These are phyloP conservation scores for Pisolithus sp. DNA, from an alignment of 768 basidiomycete genomes.

Conservation along the genomic window DNA sequence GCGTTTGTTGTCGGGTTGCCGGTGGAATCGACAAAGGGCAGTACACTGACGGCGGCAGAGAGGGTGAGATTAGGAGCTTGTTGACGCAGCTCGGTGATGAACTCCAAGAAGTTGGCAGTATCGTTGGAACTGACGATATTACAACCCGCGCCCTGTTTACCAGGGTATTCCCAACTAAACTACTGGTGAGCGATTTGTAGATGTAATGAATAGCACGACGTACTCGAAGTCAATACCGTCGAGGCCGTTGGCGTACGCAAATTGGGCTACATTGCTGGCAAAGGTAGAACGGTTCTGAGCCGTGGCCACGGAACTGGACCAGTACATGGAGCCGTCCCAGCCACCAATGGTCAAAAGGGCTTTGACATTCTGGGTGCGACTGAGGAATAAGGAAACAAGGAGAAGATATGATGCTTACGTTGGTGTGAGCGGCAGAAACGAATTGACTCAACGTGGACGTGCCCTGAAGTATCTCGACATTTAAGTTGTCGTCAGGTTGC, in stretches of 20 bases:
- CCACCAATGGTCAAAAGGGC: slow-evolving; percentile 60
- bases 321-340: slow-evolving; percentile 59
- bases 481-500: slow-evolving; percentile 14
- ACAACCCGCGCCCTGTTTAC: slow-evolving; percentile 57
- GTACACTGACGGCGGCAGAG: slow-evolving; percentile 62
- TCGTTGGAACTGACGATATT: slow-evolving; percentile 61
- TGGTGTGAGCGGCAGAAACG: slow-evolving; percentile 18
- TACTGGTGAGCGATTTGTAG: not conserved
- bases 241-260: slow-evolving; percentile 45
- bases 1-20: slow-evolving; percentile 58
- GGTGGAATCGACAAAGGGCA: slow-evolving; percentile 55
- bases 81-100: slow-evolving; percentile 65
- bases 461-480: slow-evolving; percentile 7
- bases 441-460: slow-evolving; percentile 11
- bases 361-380: slow-evolving; percentile 39
- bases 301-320: slow-evolving; percentile 52
- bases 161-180: slow-evolving; percentile 85
- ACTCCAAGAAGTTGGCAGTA: slow-evolving; percentile 70
- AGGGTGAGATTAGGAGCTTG: slow-evolving; percentile 55
- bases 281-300: slow-evolving; percentile 51
- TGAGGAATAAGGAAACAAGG: not conserved
- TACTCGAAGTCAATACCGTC: slow-evolving; percentile 69
- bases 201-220: slow-evolving; percentile 14
- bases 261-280: slow-evolving; percentile 43
- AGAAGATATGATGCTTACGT: slow-evolving; percentile 10